These are phyloP conservation scores for Cyberlindnera bimundalis DNA, from an alignment of 805 yeast species.

Conservation along the genomic window DNA sequence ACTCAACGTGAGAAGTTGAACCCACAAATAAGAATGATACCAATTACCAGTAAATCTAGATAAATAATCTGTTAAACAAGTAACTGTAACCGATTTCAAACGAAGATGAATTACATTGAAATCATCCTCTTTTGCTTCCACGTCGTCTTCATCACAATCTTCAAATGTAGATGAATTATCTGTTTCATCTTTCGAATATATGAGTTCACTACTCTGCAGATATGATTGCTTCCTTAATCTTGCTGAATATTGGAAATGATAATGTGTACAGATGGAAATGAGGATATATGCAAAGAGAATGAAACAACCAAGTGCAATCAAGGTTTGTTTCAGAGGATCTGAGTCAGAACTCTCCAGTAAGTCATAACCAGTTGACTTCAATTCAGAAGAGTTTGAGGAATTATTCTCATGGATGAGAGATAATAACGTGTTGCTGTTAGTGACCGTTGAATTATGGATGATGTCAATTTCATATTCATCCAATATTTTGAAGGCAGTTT, in stretches of 20 bases:
- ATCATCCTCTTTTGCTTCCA: constrained; percentile 1
- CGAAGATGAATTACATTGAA: constrained; percentile 7
- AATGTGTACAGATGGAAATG: constrained; percentile 7
- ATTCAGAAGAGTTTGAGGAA: background rate
- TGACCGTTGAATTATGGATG: background rate
- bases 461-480: background rate
- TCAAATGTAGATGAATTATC: too few species aligned
- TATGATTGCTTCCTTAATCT: constrained; percentile 6
- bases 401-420: background rate
- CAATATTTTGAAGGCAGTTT: background rate
- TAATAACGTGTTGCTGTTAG: too few species aligned
- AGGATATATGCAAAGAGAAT: constrained; percentile 6
- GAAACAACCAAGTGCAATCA: constrained; percentile 9
- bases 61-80: constrained; percentile 8
- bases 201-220: background rate
- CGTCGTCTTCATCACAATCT: too few species aligned
- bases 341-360: background rate
- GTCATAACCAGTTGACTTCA: too few species aligned
- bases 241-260: constrained; percentile 11
- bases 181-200: too few species aligned
- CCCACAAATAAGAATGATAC: constrained; percentile 8
- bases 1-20: constrained; percentile 5
- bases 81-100: constrained; percentile 3
- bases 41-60: constrained; percentile 1
- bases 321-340: background rate